Evolutionary conservation across 2,329 filamentous ascomycete species (phyloP).

Genomic region (Rhynchosporium secalis): DNA sequence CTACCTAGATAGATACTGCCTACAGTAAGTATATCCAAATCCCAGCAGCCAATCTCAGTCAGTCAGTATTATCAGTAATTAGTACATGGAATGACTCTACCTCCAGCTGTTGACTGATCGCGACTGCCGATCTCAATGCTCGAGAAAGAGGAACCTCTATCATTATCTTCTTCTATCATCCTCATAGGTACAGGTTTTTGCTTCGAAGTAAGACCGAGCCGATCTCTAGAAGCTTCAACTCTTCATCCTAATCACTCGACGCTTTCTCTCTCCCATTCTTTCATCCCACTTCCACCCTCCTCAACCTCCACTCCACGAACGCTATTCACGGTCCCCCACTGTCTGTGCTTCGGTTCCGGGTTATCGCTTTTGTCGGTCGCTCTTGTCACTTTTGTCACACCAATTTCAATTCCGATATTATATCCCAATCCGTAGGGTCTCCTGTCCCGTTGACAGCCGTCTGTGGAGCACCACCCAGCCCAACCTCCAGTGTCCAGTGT

Average conservation of each 20-base stretch:
- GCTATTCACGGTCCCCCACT: background rate
- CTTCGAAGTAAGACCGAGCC: background rate
- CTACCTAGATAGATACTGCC: too few species aligned
- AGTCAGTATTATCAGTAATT: conserved; percentile 4
- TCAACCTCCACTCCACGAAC: background rate
- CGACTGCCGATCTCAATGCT: conserved; percentile 6
- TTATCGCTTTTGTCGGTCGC: background rate
- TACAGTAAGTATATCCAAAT: too few species aligned
- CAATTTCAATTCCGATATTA: too few species aligned
- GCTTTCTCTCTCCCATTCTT: background rate
- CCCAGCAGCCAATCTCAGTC: background rate
- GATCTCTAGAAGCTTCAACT: conserved; percentile 8
- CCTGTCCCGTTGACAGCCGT: background rate
- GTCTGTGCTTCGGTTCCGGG: background rate
- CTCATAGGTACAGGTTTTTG: too few species aligned
- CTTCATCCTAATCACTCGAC: background rate
- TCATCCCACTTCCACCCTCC: too few species aligned
- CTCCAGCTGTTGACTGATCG: background rate
- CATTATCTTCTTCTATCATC: too few species aligned
- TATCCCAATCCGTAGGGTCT: background rate
- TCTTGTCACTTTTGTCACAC: background rate
- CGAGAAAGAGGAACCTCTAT: background rate
- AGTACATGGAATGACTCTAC: background rate
- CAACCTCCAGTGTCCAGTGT: background rate
- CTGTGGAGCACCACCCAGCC: background rate